Conservation (phyloP, 768 basidiomycete genomes). For the Suillus alpinus region DNA sequence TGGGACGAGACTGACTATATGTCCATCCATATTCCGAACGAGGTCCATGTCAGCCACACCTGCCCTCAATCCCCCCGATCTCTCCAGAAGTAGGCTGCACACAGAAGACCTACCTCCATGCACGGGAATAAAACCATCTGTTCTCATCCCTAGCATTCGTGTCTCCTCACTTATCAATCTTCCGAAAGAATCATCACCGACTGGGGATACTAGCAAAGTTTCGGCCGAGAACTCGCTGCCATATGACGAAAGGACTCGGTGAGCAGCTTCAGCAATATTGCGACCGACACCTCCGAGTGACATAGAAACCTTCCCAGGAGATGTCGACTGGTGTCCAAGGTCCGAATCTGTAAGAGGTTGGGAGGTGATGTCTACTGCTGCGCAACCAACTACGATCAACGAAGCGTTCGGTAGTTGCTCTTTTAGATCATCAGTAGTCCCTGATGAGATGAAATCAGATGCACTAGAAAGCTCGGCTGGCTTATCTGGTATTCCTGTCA, state of each 20-base stretch:
- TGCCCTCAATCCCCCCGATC: conserved; percentile 64
- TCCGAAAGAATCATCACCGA: conserved; percentile 80
- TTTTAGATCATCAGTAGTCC: neutral
- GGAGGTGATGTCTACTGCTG: conserved; percentile 88
- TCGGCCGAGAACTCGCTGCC: conserved; percentile 22
- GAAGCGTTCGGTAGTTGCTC: conserved; percentile 15
- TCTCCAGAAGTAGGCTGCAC: conserved; percentile 83
- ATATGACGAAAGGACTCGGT: conserved; percentile 50
- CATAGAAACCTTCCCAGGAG: conserved; percentile 71
- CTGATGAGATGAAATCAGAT: neutral
- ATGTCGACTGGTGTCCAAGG: conserved; percentile 63
- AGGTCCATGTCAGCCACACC: conserved; percentile 94
- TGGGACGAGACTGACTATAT: conserved; percentile 35
- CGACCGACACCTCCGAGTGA: conserved; percentile 88
- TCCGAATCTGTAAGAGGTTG: conserved; percentile 32
- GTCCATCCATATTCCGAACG: conserved; percentile 43
- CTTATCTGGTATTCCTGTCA: conserved; percentile 3
- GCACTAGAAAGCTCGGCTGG: neutral
- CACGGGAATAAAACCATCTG: conserved; percentile 66
- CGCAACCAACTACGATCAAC: conserved; percentile 77
- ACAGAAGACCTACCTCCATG: conserved; percentile 60
- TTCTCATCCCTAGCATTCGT: conserved; percentile 66
- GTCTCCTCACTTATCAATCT: conserved; percentile 59
- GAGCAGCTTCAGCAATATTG: conserved; percentile 92
- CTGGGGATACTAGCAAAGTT: conserved; percentile 66